Evolutionary conservation across 331 rosid genomes (phyloP), one percentile per base, ranked within the genome.

Genomic region (Quercus lobata): DNA sequence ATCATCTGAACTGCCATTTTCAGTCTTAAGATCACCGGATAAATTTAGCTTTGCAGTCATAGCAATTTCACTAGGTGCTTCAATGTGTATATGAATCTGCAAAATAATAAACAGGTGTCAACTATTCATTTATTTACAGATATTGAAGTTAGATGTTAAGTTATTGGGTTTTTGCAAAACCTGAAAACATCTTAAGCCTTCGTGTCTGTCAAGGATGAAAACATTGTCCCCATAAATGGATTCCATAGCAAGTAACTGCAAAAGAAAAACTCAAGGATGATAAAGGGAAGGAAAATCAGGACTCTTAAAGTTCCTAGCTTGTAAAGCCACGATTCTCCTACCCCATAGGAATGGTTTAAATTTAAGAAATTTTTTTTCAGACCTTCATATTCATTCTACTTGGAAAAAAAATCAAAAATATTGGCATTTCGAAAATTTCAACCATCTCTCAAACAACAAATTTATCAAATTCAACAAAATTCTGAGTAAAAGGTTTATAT

Each of bases 161-260:
- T 18, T 77, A 57, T 5, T 78, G 74, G 81, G 44, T 77, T 56
- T 73, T 14, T 83, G 76, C 82, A 78, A 86, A 30, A 94, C 98
- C 97, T 91, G 97, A 82, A 91, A 89, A 77, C 63, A 84, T n/a
- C 86, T 91, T 74, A 88, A 84, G 76, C 82, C 95, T 71, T 82
- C 72, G 76, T 87, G 79, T 71, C 85, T 86, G 60, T 90, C 95
- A 41, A 92, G 89, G 58, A 58, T 81, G 86, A 81, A 29, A 78
- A 91, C 82, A 37, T 90, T 82, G 78, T 90, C 97, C 71, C 93
- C 97, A 57, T 91, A 91, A 55, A 94, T 94, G 74, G 97, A 92
- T 84, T 94, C 95, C 88, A 92, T 74, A n/a, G 85, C 97, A 34
- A 94, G 97, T 78, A 92, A 76, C 98, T 92, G 90, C 72, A 79